phyloP scores from a whole-genome alignment of 768 basidiomycete species.

The Boletus speciosus region DNA sequence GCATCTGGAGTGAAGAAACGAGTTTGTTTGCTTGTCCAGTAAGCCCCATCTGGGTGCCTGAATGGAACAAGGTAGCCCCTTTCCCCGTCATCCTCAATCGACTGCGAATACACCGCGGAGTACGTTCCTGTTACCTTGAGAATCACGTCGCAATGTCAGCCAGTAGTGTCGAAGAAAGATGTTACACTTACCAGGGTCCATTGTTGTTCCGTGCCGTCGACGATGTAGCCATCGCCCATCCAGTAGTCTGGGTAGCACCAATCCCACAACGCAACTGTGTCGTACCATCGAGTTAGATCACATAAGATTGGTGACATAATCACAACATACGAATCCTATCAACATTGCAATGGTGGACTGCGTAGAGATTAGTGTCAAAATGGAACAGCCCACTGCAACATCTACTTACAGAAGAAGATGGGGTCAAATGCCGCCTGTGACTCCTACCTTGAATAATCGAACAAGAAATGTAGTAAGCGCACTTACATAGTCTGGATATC shows the following conservation, averaged over 20 bases:
- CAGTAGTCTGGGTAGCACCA: slow-evolving; percentile 29
- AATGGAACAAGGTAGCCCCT: slow-evolving; percentile 20
- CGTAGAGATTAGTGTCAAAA: neutral
- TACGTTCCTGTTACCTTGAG: slow-evolving; percentile 21
- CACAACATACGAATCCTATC: slow-evolving; percentile 21
- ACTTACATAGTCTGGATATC: slow-evolving; percentile 24
- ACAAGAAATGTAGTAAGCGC: neutral
- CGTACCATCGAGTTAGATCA: neutral
- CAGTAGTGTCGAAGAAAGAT: neutral
- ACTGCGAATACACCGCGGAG: slow-evolving; percentile 20
- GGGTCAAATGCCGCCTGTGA: slow-evolving; percentile 24
- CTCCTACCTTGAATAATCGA: neutral
- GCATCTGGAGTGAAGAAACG: slow-evolving; percentile 20
- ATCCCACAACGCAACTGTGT: slow-evolving; percentile 28
- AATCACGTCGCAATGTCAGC: neutral
- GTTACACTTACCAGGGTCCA: slow-evolving; percentile 24
- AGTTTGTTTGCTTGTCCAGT: slow-evolving; percentile 24
- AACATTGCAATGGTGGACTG: slow-evolving; percentile 26
- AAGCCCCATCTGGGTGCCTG: slow-evolving; percentile 21
- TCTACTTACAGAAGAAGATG: slow-evolving; percentile 23
- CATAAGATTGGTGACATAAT: no score
- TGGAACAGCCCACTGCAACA: neutral
- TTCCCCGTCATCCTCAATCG: slow-evolving; percentile 18
- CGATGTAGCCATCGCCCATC: slow-evolving; percentile 24
- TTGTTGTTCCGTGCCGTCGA: slow-evolving; percentile 6